These are phyloP conservation scores for Ascochyta viciae-villosae DNA, from an alignment of 2,329 filamentous ascomycete species.

Conservation along the genomic window DNA sequence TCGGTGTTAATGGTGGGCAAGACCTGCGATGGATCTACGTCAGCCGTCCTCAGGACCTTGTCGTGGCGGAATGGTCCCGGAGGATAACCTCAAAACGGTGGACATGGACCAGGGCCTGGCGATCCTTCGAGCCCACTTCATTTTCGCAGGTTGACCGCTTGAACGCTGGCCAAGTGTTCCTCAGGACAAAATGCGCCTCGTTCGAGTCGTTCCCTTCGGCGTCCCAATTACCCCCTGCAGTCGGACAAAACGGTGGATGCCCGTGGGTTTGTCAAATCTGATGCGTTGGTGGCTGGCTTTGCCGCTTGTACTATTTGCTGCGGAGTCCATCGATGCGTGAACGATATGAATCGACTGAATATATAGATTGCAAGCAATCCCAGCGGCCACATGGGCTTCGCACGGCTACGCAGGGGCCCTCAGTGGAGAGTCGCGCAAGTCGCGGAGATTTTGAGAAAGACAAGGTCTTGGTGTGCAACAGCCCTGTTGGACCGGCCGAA, in stretches of 20 bases:
- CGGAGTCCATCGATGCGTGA: background rate
- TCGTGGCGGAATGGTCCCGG: conserved; percentile 41
- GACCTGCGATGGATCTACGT: conserved; percentile 45
- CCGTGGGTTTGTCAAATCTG: background rate
- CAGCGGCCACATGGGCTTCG: conserved; percentile 11
- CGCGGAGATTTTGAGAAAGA: conserved; percentile 14
- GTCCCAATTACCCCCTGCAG: background rate
- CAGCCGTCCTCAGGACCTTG: conserved; percentile 40
- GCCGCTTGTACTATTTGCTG: background rate
- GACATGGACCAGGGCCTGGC: conserved; percentile 34
- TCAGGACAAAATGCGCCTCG: conserved; percentile 14
- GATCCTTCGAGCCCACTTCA: conserved; percentile 22
- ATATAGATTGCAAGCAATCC: conserved; percentile 9
- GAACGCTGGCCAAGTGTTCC: conserved; percentile 5
- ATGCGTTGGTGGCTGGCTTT: conserved; percentile 14
- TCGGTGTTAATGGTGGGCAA: conserved; percentile 31
- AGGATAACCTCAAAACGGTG: conserved; percentile 41
- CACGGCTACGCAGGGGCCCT: conserved; percentile 4
- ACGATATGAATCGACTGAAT: background rate
- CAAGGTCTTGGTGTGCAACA: conserved; percentile 8
- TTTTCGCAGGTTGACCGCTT: conserved; percentile 18
- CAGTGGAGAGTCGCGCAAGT: conserved; percentile 4
- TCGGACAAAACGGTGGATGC: background rate
- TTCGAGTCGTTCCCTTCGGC: background rate
- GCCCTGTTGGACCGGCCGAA: conserved; percentile 4